Percentiles rank a stretch among this genome's conserved stretches.
Evolutionary conservation across 139 green algal genomes (phyloP).

Genomic region (Micractinium conductrix): DNA sequence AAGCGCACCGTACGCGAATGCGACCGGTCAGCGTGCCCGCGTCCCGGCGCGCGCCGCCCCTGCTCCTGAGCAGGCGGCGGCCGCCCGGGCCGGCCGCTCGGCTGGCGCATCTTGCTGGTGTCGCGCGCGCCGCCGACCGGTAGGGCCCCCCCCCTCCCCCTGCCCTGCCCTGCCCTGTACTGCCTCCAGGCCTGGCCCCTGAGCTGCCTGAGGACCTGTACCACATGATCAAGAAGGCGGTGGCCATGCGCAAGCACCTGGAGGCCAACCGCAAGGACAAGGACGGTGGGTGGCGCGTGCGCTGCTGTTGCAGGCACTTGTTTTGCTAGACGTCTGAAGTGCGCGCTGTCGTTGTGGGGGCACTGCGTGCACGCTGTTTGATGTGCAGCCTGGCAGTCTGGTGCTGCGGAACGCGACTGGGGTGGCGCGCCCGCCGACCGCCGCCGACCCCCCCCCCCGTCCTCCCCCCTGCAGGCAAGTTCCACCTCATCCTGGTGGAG

Average conservation of each 20-base stretch:
- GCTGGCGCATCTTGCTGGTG: conserved; percentile 42
- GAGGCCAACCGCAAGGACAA: conserved; percentile 92
- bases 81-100: too few species aligned
- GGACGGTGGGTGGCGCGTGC: neutral
- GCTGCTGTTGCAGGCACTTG: too few species aligned
- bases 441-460: neutral
- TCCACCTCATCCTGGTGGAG: conserved; percentile 93
- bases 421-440: too few species aligned
- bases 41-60: neutral
- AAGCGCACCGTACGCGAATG: conserved; percentile 42
- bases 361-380: too few species aligned
- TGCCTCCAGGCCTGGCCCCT: conserved; percentile 81
- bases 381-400: too few species aligned
- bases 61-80: neutral
- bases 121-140: conserved; percentile 7
- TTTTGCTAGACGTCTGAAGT: too few species aligned
- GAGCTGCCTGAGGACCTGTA: conserved; percentile 99
- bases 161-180: too few species aligned
- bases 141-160: neutral
- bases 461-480: conserved; percentile 75
- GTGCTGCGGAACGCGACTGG: too few species aligned
- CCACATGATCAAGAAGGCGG: conserved; percentile 99
- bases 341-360: too few species aligned
- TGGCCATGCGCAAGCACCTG: conserved; percentile 98
- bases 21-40: too few species aligned